Percentiles rank a stretch among this genome's conserved stretches.
These are phyloP conservation scores for Mycena alexandri DNA, from an alignment of 768 basidiomycete species.

Conservation along the genomic window DNA sequence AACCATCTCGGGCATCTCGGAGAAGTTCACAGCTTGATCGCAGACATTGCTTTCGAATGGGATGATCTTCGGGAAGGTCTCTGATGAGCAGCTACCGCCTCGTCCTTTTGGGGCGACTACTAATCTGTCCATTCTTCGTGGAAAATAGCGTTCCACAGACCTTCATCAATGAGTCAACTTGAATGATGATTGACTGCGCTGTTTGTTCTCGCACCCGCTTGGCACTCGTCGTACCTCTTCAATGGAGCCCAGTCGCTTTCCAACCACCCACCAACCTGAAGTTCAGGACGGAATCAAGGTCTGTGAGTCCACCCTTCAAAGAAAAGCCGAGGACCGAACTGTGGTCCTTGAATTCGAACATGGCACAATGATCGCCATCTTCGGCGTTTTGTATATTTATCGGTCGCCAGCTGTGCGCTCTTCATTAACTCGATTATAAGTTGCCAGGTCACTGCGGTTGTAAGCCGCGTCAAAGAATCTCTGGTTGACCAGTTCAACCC, in stretches of 20 bases:
- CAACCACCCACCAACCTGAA: neutral
- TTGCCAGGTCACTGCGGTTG: constrained; percentile 15
- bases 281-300: constrained; percentile 11
- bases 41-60: no score
- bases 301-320: constrained; percentile 10
- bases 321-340: constrained; percentile 24
- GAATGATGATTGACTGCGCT: no score
- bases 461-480: constrained; percentile 22
- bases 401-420: neutral
- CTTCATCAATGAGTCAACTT: no score
- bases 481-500: constrained; percentile 23
- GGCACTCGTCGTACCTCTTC: neutral
- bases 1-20: no score
- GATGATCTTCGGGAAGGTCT: no score
- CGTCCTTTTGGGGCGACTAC: no score
- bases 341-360: constrained; percentile 29
- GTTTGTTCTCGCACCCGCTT: no score
- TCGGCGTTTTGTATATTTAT: constrained; percentile 23
- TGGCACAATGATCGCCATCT: constrained; percentile 29
- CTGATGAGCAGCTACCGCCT: no score
- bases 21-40: no score
- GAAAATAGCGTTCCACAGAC: no score
- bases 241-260: neutral
- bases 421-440: neutral
- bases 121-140: no score